Evolutionary conservation across 2,329 filamentous ascomycete genomes (phyloP).

Genomic region (Colletotrichum costaricense): DNA sequence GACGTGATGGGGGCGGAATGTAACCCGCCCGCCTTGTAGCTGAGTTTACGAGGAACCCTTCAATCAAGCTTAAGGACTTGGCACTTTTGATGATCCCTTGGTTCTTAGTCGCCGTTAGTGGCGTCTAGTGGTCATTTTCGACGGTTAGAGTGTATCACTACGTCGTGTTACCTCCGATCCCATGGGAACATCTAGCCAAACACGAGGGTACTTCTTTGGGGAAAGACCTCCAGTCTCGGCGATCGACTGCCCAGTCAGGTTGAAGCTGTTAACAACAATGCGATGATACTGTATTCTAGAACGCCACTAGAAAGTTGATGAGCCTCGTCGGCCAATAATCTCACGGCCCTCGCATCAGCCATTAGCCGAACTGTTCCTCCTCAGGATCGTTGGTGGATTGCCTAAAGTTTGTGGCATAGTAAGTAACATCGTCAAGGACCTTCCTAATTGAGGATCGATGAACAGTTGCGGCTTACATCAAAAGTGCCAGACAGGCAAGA

Average conservation of each 20-base stretch:
- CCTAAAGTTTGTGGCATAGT: neutral
- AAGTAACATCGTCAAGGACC: neutral
- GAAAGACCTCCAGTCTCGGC: neutral
- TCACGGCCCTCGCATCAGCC: neutral
- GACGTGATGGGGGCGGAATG: neutral
- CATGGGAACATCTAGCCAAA: neutral
- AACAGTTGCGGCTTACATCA: conserved; percentile 16
- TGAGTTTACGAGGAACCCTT: neutral
- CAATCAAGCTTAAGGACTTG: neutral
- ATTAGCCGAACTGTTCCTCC: neutral
- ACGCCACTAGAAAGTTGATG: conserved; percentile 9
- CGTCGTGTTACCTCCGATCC: neutral
- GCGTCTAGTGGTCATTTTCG: neutral
- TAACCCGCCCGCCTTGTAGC: neutral
- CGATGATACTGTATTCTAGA: neutral
- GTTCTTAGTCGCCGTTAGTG: conserved; percentile 1
- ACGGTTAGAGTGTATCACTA: neutral
- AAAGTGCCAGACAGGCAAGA: conserved; percentile 8
- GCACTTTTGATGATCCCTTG: conserved; percentile 3
- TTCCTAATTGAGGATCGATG: conserved; percentile 15
- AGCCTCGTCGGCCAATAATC: neutral
- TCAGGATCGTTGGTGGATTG: neutral
- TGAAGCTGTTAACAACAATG: neutral
- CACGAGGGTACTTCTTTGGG: neutral
- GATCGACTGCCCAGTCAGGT: neutral